A percentile compares a stretch with the other conserved stretches of the same genome.
phyloP scores from a whole-genome alignment of 441 rosid genomes.

The California macrophylla region DNA sequence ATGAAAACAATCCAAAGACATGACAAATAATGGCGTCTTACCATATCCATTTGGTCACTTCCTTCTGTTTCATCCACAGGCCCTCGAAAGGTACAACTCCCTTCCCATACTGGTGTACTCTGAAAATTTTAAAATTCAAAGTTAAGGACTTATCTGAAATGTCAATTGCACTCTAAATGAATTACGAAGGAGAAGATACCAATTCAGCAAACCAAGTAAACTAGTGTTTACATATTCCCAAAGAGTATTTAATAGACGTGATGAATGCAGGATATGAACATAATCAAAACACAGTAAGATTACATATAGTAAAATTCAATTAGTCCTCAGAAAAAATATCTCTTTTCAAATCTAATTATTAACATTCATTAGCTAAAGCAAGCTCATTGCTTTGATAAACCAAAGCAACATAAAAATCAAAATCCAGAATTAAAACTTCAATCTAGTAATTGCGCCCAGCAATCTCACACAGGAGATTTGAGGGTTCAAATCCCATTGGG shows the following conservation, averaged over 20 bases:
- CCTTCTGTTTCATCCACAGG: constrained; percentile 12
- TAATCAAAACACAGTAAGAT: not conserved
- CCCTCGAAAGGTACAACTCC: constrained; percentile 1
- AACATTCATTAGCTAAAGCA: not conserved
- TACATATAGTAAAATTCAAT: not conserved
- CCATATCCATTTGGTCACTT: constrained; percentile 11
- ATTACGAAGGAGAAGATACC: not conserved
- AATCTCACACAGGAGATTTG: not conserved
- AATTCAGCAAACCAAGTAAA: not conserved
- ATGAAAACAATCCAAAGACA: not conserved
- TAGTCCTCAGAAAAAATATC: not conserved
- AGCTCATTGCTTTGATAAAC: not conserved
- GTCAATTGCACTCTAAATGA: not conserved
- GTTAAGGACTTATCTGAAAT: not conserved
- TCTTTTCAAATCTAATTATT: not conserved
- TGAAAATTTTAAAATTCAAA: not conserved
- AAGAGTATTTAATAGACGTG: not conserved
- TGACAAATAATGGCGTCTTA: constrained; percentile 9
- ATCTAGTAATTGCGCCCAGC: not conserved
- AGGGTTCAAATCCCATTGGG: not conserved
- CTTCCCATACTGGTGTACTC: constrained; percentile 11
- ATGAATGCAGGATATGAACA: not conserved
- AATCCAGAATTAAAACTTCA: not conserved
- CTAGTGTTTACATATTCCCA: not conserved
- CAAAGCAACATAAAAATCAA: not conserved